Conservation (phyloP, 1,139 yeast species). For the Pichia cactophila region DNA sequence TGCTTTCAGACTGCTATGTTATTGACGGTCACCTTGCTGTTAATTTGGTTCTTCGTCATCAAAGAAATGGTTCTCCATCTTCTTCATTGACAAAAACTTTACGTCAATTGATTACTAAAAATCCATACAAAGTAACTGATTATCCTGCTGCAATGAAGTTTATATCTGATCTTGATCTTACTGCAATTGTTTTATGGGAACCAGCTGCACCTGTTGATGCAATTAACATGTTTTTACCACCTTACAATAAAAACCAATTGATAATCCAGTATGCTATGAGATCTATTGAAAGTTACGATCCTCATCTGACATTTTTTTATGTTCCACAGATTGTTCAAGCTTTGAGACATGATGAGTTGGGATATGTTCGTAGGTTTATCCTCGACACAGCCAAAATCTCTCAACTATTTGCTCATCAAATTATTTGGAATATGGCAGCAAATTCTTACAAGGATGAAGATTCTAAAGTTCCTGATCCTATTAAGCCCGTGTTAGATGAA, state of each 20-base stretch:
- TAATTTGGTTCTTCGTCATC: slow-evolving; percentile 57
- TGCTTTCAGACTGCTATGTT: slow-evolving; percentile 48
- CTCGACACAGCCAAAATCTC: slow-evolving; percentile 88
- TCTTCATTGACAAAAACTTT: slow-evolving; percentile 14
- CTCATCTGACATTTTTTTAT: slow-evolving; percentile 84
- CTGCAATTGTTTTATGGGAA: slow-evolving; percentile 63
- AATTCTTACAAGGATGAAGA: slow-evolving; percentile 90
- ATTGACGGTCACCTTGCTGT: slow-evolving; percentile 72
- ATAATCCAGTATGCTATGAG: slow-evolving; percentile 85
- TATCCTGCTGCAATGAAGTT: slow-evolving; percentile 62
- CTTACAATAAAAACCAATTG: slow-evolving; percentile 58
- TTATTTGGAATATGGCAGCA: slow-evolving; percentile 96
- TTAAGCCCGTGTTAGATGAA: slow-evolving; percentile 77
- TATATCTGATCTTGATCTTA: slow-evolving; percentile 37
- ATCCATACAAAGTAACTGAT: slow-evolving; percentile 56
- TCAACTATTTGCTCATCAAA: slow-evolving; percentile 92
- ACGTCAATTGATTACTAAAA: slow-evolving; percentile 21
- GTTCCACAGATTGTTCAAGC: slow-evolving; percentile 97
- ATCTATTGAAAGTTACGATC: slow-evolving; percentile 82
- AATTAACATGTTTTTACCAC: slow-evolving; percentile 76
- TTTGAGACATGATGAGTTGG: slow-evolving; percentile 70
- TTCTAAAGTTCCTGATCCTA: slow-evolving; percentile 64
- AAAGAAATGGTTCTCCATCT: slow-evolving; percentile 15
- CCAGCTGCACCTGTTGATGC: slow-evolving; percentile 80
- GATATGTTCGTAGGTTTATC: slow-evolving; percentile 83